Percentiles rank a stretch among this genome's conserved stretches.
These are phyloP conservation scores for Trifolium repens DNA, from an alignment of 306 rosid genomes.

Conservation along the genomic window DNA sequence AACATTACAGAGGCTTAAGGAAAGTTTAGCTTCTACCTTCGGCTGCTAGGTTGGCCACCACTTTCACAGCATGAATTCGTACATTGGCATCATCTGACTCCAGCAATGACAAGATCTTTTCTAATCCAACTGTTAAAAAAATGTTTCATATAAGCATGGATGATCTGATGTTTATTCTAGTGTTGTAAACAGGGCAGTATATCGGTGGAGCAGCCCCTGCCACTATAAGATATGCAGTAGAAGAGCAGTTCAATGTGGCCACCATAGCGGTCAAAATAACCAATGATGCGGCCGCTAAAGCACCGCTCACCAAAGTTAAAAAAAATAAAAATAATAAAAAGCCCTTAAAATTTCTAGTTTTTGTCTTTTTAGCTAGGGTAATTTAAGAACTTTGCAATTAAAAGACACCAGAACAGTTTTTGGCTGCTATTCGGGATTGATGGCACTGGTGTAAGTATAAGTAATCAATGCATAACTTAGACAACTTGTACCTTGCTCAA, in stretches of 20 bases:
- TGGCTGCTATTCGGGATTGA: not conserved
- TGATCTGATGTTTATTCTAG: constrained; percentile 2
- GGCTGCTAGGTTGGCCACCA: constrained; percentile 97
- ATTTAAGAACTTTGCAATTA: not conserved
- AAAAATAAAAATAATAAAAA: not conserved
- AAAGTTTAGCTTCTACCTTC: constrained; percentile 66
- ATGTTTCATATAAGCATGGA: constrained; percentile 39
- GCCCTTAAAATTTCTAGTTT: not conserved
- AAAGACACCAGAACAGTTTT: constrained; percentile 1
- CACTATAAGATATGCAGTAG: not conserved
- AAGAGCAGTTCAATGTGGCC: not conserved
- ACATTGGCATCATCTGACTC: constrained; percentile 96
- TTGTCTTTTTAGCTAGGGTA: not conserved
- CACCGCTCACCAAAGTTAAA: not conserved
- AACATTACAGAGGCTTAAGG: constrained; percentile 19
- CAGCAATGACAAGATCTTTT: constrained; percentile 85
- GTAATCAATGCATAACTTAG: constrained; percentile 26
- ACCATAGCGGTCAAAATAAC: not conserved
- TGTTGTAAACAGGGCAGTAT: not conserved
- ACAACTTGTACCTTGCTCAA: constrained; percentile 77
- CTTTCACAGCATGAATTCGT: constrained; percentile 97
- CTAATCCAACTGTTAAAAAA: constrained; percentile 78
- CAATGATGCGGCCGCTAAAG: not conserved
- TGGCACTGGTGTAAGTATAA: not conserved
- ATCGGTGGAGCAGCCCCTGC: not conserved